Evolutionary conservation across 2,329 filamentous ascomycete species (phyloP).

Genomic region (Fusarium azukiicola): DNA sequence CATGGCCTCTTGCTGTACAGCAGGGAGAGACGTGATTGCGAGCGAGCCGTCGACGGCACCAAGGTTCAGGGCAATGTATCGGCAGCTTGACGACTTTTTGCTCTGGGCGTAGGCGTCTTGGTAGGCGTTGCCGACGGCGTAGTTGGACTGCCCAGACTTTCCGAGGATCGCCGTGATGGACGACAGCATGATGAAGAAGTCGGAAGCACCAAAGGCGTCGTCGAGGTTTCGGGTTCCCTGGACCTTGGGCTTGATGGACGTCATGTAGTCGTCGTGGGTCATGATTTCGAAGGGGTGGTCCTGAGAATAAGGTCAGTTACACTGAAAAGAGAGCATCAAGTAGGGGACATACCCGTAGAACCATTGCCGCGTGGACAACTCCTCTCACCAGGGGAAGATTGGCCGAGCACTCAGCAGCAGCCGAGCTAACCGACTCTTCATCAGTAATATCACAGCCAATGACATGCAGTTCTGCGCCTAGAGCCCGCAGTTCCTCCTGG

Average conservation of each 20-base stretch:
- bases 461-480: slow-evolving; percentile 27
- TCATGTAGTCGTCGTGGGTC: slow-evolving; percentile 34
- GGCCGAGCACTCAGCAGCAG: slow-evolving; percentile 20
- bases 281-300: slow-evolving; percentile 38
- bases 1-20: slow-evolving; percentile 32
- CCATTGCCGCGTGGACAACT: slow-evolving; percentile 37
- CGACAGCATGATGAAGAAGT: slow-evolving; percentile 46
- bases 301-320: slow-evolving; percentile 6
- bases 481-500: slow-evolving; percentile 13
- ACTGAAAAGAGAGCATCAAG: not conserved
- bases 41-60: slow-evolving; percentile 35
- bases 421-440: slow-evolving; percentile 27
- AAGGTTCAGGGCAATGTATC: slow-evolving; percentile 37
- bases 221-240: slow-evolving; percentile 39
- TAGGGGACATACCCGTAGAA: slow-evolving; percentile 29
- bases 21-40: slow-evolving; percentile 32
- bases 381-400: slow-evolving; percentile 33
- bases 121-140: slow-evolving; percentile 38
- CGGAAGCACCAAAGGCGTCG: slow-evolving; percentile 28
- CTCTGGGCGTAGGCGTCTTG: slow-evolving; percentile 37
- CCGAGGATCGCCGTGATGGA: slow-evolving; percentile 39
- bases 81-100: slow-evolving; percentile 25
- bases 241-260: slow-evolving; percentile 36
- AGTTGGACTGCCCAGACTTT: slow-evolving; percentile 32
- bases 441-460: slow-evolving; percentile 36